These are phyloP conservation scores for Blastobotrys robertii DNA, from an alignment of 805 yeast species.

Conservation along the genomic window DNA sequence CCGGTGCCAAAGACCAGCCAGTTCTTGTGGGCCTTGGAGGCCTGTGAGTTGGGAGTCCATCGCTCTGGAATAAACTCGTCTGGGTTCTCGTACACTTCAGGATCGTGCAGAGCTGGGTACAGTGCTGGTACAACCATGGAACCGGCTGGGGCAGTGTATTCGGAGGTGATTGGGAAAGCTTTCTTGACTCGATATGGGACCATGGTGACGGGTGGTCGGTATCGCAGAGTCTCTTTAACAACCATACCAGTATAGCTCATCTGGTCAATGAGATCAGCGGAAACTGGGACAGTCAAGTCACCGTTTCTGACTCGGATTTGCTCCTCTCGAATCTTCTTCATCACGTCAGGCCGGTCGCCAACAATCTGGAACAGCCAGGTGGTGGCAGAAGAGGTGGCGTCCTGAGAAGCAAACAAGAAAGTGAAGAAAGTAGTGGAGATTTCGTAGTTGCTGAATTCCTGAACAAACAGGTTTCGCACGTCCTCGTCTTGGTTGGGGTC, in stretches of 20 bases:
- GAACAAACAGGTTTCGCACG: slow-evolving; percentile 50
- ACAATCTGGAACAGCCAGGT: slow-evolving; percentile 97
- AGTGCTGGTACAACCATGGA: slow-evolving; percentile 93
- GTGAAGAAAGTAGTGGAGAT: slow-evolving; percentile 96
- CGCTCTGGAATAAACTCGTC: slow-evolving; percentile 94
- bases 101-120: slow-evolving; percentile 95
- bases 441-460: slow-evolving; percentile 83
- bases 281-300: slow-evolving; percentile 53
- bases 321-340: slow-evolving; percentile 80
- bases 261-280: slow-evolving; percentile 65
- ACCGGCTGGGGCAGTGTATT: slow-evolving; percentile 91
- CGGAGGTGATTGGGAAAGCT: slow-evolving; percentile 70
- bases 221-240: slow-evolving; percentile 84
- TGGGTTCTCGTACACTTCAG: slow-evolving; percentile 91
- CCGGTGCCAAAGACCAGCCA: slow-evolving; percentile 98
- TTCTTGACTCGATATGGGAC: slow-evolving; percentile 93
- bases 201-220: slow-evolving; percentile 97
- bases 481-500: slow-evolving; percentile 32
- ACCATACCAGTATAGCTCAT: slow-evolving; percentile 88
- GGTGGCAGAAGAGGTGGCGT: slow-evolving; percentile 93
- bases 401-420: slow-evolving; percentile 94
- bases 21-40: slow-evolving; percentile 69
- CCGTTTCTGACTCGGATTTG: slow-evolving; percentile 75
- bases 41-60: slow-evolving; percentile 71
- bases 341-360: slow-evolving; percentile 91